Evolutionary conservation across 2,329 filamentous ascomycete species (phyloP).

Genomic region (Chrysosporium queenslandicum): DNA sequence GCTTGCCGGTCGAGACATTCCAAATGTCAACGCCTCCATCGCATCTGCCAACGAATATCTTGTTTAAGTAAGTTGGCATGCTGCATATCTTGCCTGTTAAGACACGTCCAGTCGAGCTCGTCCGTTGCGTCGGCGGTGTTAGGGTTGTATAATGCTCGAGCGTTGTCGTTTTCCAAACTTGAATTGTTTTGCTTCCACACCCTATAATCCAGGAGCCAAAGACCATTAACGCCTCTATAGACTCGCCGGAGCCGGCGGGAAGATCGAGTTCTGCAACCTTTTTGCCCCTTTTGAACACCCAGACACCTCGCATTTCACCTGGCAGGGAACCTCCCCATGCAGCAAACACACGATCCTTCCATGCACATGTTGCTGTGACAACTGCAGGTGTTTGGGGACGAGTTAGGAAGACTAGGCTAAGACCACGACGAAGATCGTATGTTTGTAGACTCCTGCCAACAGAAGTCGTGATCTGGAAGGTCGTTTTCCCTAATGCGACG

Average conservation of each 20-base stretch:
- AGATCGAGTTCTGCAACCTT: constrained; percentile 65
- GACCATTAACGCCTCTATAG: constrained; percentile 65
- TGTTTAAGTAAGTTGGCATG: constrained; percentile 94
- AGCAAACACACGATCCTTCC: constrained; percentile 79
- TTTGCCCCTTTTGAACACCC: constrained; percentile 87
- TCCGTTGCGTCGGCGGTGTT: constrained; percentile 46
- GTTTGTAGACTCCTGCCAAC: constrained; percentile 85
- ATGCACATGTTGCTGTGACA: constrained; percentile 79
- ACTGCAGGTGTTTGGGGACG: constrained; percentile 74
- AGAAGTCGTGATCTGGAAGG: constrained; percentile 94
- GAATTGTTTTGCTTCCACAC: constrained; percentile 62
- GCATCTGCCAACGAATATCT: constrained; percentile 76
- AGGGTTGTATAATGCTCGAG: constrained; percentile 87
- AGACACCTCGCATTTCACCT: constrained; percentile 56
- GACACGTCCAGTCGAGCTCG: constrained; percentile 50
- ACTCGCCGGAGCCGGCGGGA: constrained; percentile 52
- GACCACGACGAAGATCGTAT: constrained; percentile 80
- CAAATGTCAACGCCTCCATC: constrained; percentile 93
- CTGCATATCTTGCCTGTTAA: constrained; percentile 71
- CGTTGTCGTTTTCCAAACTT: constrained; percentile 78
- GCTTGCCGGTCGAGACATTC: constrained; percentile 86
- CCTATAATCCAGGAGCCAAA: constrained; percentile 89
- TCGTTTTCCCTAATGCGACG: constrained; percentile 80
- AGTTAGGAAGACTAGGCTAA: constrained; percentile 89
- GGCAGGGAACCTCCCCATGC: constrained; percentile 63